Base-by-base conservation (phyloP, 2,329 filamentous ascomycete species). In the Fusarium anthophilum region DNA sequence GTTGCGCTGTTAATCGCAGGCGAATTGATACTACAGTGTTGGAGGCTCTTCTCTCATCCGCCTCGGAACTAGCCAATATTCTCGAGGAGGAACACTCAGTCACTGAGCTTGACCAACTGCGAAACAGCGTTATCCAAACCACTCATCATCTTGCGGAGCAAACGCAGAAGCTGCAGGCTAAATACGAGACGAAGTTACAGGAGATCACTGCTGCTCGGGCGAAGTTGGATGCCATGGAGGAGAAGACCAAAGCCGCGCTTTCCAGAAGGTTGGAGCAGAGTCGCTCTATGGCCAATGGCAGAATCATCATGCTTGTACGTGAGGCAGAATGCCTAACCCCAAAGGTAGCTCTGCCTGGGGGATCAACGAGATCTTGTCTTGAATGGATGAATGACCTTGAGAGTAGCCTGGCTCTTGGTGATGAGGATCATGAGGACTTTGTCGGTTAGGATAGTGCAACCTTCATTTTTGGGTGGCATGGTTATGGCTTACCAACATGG, bases 81-180 rank as follows among this genome's bases (percentile, higher is more conserved):
- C 5, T 68, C 2, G 47, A 20, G 2, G 35, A 30, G 5, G 10
- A 35, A 6, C 1, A 3, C 0, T 28, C 32, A 3, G 6, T 18
- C 1, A 15, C 18, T 2, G 20, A 13, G 5, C 28, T 39, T 8
- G 26, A 44, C 1, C 43, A 20, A 3, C 6, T 69, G 0, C 17
- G 11, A 6, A 3, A 22, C 1, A 28, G 20, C 0, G 20, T 24
- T 3, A 0, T 12, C 2, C 12, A 14, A 4, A 35, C 26, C 0
- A 32, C 6, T 3, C 4, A 48, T 1, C 51, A 22, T 5, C 37
- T 68, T 11, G 26, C 20, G 2, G n/a, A n/a, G 0, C 24, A 62
- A 0, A 61, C 10, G 0, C 24, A 44, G 3, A 14, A 22, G n/a
- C 5, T 55, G 1, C 18, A 48, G 3, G 3, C 22, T 0, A 24